Percentiles rank a stretch among this genome's conserved stretches.
Conservation (phyloP, 2,329 filamentous ascomycete species). For the Botrytis byssoidea region DNA sequence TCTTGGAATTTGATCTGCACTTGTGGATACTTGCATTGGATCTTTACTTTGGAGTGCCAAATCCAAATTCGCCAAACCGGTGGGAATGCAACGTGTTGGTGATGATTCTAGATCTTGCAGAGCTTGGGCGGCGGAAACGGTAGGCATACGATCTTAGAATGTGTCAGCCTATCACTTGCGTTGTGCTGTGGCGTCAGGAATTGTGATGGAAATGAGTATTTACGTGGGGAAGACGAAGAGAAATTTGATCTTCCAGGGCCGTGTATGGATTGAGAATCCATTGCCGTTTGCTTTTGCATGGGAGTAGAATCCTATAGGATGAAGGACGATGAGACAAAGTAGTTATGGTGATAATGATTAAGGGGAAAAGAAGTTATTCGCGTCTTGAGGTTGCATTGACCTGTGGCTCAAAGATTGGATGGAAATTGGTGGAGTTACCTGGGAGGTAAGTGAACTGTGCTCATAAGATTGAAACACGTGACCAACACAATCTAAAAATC, state of each 20-base stretch:
- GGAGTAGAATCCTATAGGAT: constrained; percentile 13
- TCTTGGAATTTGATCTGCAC: constrained; percentile 38
- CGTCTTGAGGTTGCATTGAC: background rate
- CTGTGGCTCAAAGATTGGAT: background rate
- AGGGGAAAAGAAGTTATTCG: background rate
- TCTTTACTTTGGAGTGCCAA: constrained; percentile 43
- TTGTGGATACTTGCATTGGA: constrained; percentile 2
- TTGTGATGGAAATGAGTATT: constrained; percentile 9
- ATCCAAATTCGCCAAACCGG: constrained; percentile 56
- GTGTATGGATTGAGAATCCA: constrained; percentile 61
- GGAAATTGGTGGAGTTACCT: no score
- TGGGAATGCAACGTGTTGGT: constrained; percentile 52
- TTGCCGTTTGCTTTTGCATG: constrained; percentile 33
- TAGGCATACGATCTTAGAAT: constrained; percentile 67
- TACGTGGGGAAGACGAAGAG: constrained; percentile 37
- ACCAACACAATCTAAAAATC: background rate
- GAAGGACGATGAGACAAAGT: background rate
- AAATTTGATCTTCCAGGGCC: constrained; percentile 62
- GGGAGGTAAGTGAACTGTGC: no score
- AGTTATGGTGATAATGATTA: no score
- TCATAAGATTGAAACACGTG: background rate
- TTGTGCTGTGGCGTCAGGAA: background rate
- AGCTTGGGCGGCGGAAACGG: constrained; percentile 72
- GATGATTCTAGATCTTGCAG: constrained; percentile 57
- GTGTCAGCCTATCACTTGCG: constrained; percentile 17